phyloP scores from a whole-genome alignment of 2,329 filamentous ascomycete species.

The Diaporthe citriasiana region DNA sequence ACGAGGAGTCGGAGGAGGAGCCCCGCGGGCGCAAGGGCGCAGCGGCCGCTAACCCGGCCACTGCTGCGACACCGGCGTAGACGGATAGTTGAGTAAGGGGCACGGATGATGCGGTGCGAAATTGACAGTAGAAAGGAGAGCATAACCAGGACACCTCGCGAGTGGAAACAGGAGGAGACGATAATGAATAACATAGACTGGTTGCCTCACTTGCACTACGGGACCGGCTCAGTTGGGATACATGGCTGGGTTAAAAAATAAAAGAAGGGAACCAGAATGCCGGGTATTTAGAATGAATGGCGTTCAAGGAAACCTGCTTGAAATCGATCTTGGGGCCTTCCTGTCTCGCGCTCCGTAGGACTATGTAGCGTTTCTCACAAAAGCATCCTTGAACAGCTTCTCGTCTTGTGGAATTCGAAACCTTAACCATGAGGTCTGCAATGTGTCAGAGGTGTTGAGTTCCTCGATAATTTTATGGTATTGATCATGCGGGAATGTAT shows the following conservation, averaged over 20 bases:
- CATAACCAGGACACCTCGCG: background rate
- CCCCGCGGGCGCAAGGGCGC: constrained; percentile 36
- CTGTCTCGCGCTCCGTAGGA: background rate
- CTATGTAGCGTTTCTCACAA: background rate
- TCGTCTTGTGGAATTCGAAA: background rate
- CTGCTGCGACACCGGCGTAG: constrained; percentile 17
- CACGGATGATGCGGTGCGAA: background rate
- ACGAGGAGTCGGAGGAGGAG: constrained; percentile 64
- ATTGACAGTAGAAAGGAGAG: background rate
- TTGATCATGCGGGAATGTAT: too few relatives aligned
- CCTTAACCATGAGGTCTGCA: too few relatives aligned
- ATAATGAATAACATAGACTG: constrained; percentile 30
- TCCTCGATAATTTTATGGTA: background rate
- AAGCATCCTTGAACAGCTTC: background rate
- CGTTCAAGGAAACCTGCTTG: constrained; percentile 17
- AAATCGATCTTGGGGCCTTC: background rate
- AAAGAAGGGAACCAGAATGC: background rate
- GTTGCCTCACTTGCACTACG: constrained; percentile 5
- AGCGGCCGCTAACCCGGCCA: background rate
- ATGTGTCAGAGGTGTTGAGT: too few relatives aligned
- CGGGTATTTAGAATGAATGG: constrained; percentile 24
- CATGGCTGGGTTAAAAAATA: background rate
- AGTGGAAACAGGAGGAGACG: background rate
- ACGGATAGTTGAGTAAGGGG: background rate
- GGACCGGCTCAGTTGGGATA: background rate